A percentile compares a stretch with the other conserved stretches of the same genome.
phyloP scores from a whole-genome alignment of 2,329 filamentous ascomycete genomes.

The Furcasterigmium sp. region DNA sequence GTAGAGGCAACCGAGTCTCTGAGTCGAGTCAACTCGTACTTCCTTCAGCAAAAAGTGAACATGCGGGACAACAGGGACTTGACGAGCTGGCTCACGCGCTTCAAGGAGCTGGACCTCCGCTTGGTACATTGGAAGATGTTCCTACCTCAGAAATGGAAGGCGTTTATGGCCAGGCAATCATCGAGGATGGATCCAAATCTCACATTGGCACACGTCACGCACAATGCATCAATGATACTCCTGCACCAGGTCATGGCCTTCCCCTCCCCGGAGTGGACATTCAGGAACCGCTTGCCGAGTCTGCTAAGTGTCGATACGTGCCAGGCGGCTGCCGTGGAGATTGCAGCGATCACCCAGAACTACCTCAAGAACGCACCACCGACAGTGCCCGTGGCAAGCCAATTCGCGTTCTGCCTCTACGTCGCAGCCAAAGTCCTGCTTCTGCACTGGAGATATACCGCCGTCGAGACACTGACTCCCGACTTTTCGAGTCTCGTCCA shows the following conservation, averaged over 20 bases:
- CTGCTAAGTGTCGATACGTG: conserved; percentile 37
- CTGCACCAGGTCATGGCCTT: conserved; percentile 28
- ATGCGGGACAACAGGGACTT: conserved; percentile 22
- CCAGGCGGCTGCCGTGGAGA: conserved; percentile 33
- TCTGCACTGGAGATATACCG: conserved; percentile 20
- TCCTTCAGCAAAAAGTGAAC: conserved; percentile 29
- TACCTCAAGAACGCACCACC: conserved; percentile 27
- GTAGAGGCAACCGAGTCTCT: conserved; percentile 32
- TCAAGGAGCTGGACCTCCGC: conserved; percentile 33
- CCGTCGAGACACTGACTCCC: conserved; percentile 11
- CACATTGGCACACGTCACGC: conserved; percentile 28
- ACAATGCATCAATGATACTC: conserved; percentile 29
- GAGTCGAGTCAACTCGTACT: conserved; percentile 29
- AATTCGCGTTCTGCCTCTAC: conserved; percentile 37
- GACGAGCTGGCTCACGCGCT: conserved; percentile 28
- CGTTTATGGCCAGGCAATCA: conserved; percentile 18
- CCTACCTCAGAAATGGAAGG: conserved; percentile 28
- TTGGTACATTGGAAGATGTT: conserved; percentile 33
- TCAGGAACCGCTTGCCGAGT: conserved; percentile 15
- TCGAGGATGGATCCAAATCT: conserved; percentile 20
- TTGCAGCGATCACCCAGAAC: conserved; percentile 32
- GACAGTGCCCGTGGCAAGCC: conserved; percentile 20
- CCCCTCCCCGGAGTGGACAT: conserved; percentile 1
- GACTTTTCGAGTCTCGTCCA: conserved; percentile 17
- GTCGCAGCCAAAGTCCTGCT: conserved; percentile 32